Percentiles rank a stretch among this genome's conserved stretches.
Evolutionary conservation across 352 stramenopile species (phyloP).

Genomic region (Plasmopara halstedii): DNA sequence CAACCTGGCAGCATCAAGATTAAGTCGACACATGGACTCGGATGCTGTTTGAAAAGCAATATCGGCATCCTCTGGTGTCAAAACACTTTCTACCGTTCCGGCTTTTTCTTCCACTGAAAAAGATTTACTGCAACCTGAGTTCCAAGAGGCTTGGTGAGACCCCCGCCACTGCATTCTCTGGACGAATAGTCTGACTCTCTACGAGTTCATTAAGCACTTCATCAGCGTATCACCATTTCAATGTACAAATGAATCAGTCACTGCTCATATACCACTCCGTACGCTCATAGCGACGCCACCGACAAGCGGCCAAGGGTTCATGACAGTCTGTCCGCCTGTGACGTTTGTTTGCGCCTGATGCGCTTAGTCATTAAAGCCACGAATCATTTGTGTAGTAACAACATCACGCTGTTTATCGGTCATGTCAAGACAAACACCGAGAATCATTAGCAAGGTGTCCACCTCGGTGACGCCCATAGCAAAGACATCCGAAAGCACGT

Average conservation of each 20-base stretch:
- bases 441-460: constrained; percentile 94
- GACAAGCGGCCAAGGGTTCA: constrained; percentile 95
- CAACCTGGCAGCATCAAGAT: constrained; percentile 84
- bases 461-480: constrained; percentile 91
- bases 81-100: constrained; percentile 60
- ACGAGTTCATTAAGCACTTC: background rate
- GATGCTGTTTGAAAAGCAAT: constrained; percentile 88
- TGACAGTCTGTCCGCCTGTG: constrained; percentile 92
- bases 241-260: background rate
- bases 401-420: constrained; percentile 85
- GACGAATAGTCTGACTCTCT: constrained; percentile 83
- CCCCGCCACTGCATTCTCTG: constrained; percentile 80
- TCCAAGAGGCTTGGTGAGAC: constrained; percentile 91
- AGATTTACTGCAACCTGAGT: constrained; percentile 93
- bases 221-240: background rate
- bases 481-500: constrained; percentile 93
- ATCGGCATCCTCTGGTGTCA: constrained; percentile 65
- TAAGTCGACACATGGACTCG: constrained; percentile 91
- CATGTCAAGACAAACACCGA: constrained; percentile 91
- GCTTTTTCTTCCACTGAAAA: constrained; percentile 87
- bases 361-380: constrained; percentile 89
- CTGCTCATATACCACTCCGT: constrained; percentile 49
- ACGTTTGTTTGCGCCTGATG: constrained; percentile 85
- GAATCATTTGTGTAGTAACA: constrained; percentile 91
- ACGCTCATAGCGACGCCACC: constrained; percentile 90